These are phyloP conservation scores for Arthrobotrys musiformis DNA, from an alignment of 2,329 filamentous ascomycete genomes.

Conservation along the genomic window DNA sequence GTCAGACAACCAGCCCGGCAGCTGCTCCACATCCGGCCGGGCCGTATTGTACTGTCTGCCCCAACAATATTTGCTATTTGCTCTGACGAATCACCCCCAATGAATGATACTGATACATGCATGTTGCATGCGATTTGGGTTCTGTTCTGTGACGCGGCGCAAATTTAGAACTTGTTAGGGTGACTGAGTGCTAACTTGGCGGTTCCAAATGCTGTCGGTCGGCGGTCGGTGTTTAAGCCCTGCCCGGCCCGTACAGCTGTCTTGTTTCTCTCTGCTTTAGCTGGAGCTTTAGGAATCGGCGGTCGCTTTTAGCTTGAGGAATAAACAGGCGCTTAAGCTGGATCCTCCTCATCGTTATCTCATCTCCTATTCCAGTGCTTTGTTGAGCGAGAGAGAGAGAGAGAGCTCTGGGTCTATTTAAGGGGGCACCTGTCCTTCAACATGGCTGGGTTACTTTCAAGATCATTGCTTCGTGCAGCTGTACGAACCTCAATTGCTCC, in stretches of 20 bases:
- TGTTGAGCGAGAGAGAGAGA: conserved; percentile 9
- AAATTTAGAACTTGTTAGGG: no score
- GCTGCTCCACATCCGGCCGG: conserved; percentile 32
- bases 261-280: conserved; percentile 2
- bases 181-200: conserved; percentile 38
- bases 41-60: conserved; percentile 25
- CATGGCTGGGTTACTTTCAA: conserved; percentile 46
- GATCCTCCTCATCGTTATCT: conserved; percentile 1
- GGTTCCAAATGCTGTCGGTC: conserved; percentile 31
- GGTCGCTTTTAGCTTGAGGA: neutral
- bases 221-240: conserved; percentile 38
- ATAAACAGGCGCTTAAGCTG: conserved; percentile 25
- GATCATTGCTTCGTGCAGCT: conserved; percentile 51
- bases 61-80: conserved; percentile 50
- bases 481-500: conserved; percentile 22
- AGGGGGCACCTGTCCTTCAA: conserved; percentile 47
- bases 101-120: neutral
- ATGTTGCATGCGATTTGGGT: conserved; percentile 4
- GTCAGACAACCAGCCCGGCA: conserved; percentile 24
- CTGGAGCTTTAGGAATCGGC: neutral
- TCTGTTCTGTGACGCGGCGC: conserved; percentile 7
- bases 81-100: neutral
- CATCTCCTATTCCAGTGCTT: neutral
- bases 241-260: conserved; percentile 15
- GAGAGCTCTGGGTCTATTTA: conserved; percentile 27